Base-by-base conservation (phyloP, 208 protist genomes). In the Herpetomonas samuelpessoai region DNA sequence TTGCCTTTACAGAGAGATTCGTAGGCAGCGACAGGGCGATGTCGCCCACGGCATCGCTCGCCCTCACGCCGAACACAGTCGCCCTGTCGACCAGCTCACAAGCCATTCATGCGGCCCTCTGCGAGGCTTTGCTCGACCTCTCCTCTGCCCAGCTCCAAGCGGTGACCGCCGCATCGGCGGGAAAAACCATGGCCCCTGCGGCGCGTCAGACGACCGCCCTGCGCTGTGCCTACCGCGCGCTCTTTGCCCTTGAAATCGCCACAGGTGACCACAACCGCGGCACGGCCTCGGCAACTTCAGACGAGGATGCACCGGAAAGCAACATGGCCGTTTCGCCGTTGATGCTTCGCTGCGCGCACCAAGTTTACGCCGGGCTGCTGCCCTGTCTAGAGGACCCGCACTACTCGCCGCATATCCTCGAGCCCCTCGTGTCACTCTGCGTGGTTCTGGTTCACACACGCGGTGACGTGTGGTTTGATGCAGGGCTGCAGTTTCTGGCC, bases 401-500 rank as follows among this genome's bases (percentile, higher is more conserved):
- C 56, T 75, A 66, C 44, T 79, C 49, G 65, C 49, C 70, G 18
- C 59, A 76, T 38, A 70, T 84, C 10, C 45, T 90, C n/a, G 66
- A 63, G 10, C 80, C 85, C 3, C 71, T 94, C 2, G 76, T 85
- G 6, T 72, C 81, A 22, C 64, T 94, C 26, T 89, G 79, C 56
- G 65, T 72, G 26, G 72, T 85, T 0, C 49, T 65, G 30, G 55
- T 60, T 14, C 52, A 27, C 24, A 1, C 47, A 25, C 39, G 35
- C 2, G 70, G 50, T n/a, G 55, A 60, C 48, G 56, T 71, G 27
- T 92, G 83, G 83, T 67, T 35, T 31, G 84, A 91, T 31, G 71
- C 71, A 3, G 46, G 69, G 10, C 66, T 88, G 55, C 88, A 94
- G 72, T 68, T 80, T 38, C 69, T 94, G 14, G 81, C 88, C 3